These are phyloP conservation scores for Colletotrichum kahawae DNA, from an alignment of 2,329 filamentous ascomycete genomes.

Conservation along the genomic window DNA sequence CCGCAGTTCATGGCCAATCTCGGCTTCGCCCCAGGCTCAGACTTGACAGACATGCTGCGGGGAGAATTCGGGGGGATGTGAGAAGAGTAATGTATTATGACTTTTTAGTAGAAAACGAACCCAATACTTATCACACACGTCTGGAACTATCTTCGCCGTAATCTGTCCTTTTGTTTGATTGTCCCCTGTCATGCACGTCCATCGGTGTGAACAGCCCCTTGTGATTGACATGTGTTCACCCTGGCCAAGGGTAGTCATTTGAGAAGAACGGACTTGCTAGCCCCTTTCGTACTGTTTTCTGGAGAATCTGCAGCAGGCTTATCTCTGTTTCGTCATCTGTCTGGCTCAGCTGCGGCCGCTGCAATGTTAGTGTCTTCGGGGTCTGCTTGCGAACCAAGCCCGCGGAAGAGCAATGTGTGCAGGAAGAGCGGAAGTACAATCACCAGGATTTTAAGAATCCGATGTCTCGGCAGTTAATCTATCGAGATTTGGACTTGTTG, in stretches of 20 bases:
- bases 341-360: background rate
- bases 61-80: slow-evolving; percentile 39
- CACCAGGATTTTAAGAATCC: background rate
- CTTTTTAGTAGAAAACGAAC: background rate
- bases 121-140: background rate
- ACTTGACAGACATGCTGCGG: slow-evolving; percentile 56
- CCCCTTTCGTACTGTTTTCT: background rate
- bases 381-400: background rate
- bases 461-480: background rate
- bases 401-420: background rate
- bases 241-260: background rate
- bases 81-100: slow-evolving; percentile 15
- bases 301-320: background rate
- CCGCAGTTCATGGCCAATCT: slow-evolving; percentile 71
- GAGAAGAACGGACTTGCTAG: background rate
- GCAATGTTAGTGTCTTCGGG: background rate
- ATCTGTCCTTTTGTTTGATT: background rate
- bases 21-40: slow-evolving; percentile 67
- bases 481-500: background rate
- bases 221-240: background rate
- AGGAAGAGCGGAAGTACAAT: background rate
- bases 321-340: background rate
- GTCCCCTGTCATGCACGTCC: background rate
- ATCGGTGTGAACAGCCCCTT: background rate
- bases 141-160: background rate